Conservation (phyloP, 2,329 filamentous ascomycete species). For the Gaeumannomyces tritici region DNA sequence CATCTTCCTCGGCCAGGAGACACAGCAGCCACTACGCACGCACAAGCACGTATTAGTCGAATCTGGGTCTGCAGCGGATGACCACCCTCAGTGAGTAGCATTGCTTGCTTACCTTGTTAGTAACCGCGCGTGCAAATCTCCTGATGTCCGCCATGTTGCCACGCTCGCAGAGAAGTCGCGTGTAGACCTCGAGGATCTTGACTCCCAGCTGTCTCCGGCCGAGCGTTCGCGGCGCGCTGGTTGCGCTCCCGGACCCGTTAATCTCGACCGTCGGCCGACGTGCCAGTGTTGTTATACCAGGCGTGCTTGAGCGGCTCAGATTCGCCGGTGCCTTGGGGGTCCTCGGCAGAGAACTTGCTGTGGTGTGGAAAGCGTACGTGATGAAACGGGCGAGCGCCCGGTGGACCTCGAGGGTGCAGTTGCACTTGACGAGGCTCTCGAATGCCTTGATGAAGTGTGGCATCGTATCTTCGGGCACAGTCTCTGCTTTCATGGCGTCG, state of each 20-base stretch:
- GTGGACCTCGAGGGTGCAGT: conserved; percentile 75
- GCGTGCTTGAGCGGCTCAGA: conserved; percentile 29
- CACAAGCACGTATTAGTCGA: neutral
- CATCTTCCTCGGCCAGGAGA: conserved; percentile 76
- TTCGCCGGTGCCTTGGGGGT: conserved; percentile 30
- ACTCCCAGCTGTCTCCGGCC: conserved; percentile 64
- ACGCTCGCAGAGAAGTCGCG: conserved; percentile 66
- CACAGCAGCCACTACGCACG: conserved; percentile 72
- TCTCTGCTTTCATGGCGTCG: conserved; percentile 81
- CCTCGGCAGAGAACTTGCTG: conserved; percentile 35
- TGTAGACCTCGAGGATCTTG: conserved; percentile 68
- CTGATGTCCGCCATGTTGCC: conserved; percentile 60
- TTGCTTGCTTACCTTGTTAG: conserved; percentile 64
- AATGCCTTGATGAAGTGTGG: conserved; percentile 72
- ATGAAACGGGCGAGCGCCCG: conserved; percentile 84
- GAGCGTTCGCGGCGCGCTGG: conserved; percentile 26
- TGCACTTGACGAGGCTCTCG: conserved; percentile 68
- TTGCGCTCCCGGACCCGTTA: conserved; percentile 13
- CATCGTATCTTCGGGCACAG: conserved; percentile 61
- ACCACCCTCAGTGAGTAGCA: conserved; percentile 66
- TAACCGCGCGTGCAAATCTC: conserved; percentile 89
- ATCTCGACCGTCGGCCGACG: conserved; percentile 27
- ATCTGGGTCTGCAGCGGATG: conserved; percentile 66
- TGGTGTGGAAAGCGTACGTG: conserved; percentile 75
- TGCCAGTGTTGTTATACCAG: conserved; percentile 14